phyloP scores from a whole-genome alignment of 2,329 filamentous ascomycete species.

The Alternaria solani region DNA sequence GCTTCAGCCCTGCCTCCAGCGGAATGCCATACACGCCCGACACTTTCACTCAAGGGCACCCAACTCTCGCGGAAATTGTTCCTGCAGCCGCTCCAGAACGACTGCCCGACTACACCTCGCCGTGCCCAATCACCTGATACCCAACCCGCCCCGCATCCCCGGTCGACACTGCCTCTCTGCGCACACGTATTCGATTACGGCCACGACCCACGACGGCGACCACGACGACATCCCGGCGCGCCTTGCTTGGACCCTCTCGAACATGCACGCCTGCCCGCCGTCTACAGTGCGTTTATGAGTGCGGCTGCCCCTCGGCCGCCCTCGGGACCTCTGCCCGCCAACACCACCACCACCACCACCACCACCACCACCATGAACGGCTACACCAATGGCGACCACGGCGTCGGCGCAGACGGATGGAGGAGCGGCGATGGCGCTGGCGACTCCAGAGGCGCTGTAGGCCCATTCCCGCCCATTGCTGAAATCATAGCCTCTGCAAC shows the following conservation, averaged over 20 bases:
- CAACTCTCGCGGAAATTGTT: not conserved
- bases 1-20: conserved; percentile 13
- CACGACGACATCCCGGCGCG: conserved; percentile 1
- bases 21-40: conserved; percentile 6
- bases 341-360: conserved; percentile 14
- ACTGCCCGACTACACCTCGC: not conserved
- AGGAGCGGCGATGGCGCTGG: conserved; percentile 36
- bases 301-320: conserved; percentile 50
- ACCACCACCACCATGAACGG: conserved; percentile 41
- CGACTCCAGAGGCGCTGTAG: conserved; percentile 30
- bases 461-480: conserved; percentile 51
- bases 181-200: conserved; percentile 19
- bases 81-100: not conserved
- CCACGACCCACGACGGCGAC: conserved; percentile 7
- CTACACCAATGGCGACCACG: conserved; percentile 34
- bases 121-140: conserved; percentile 4
- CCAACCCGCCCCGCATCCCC: conserved; percentile 17
- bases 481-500: conserved; percentile 54
- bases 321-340: conserved; percentile 26
- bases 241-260: conserved; percentile 17
- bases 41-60: not conserved
- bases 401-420: conserved; percentile 32
- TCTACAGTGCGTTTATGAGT: conserved; percentile 49
- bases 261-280: conserved; percentile 34
- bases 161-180: conserved; percentile 6